Percentiles rank a stretch among this genome's conserved stretches.
phyloP scores from a whole-genome alignment of 768 basidiomycete genomes.

The Obba rivulosa region DNA sequence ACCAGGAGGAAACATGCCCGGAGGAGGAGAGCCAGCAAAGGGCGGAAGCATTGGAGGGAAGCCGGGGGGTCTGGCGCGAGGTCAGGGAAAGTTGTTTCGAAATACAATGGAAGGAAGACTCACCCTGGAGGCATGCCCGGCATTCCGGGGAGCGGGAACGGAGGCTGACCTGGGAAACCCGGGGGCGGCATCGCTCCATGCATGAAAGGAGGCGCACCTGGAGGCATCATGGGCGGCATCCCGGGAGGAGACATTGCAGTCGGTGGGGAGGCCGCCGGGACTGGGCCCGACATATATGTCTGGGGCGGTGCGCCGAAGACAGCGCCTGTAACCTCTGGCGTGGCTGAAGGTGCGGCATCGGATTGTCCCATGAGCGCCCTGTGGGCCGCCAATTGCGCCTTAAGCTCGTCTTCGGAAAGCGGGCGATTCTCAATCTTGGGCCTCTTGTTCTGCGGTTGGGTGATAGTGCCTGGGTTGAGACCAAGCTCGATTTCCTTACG shows the following conservation, averaged over 20 bases:
- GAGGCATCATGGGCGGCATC: conserved; percentile 29
- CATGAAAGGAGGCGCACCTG: conserved; percentile 30
- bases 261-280: conserved; percentile 30
- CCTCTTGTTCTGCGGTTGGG: conserved; percentile 75
- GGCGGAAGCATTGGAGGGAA: conserved; percentile 34
- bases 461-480: conserved; percentile 73
- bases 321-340: conserved; percentile 41
- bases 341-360: conserved; percentile 29
- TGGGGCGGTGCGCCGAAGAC: conserved; percentile 76
- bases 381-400: conserved; percentile 82
- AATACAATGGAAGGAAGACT: conserved; percentile 17
- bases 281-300: conserved; percentile 49
- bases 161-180: conserved; percentile 35
- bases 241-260: conserved; percentile 38
- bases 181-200: conserved; percentile 28
- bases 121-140: conserved; percentile 57
- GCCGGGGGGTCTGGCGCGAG: conserved; percentile 55
- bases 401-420: conserved; percentile 78
- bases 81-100: too few species aligned
- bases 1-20: conserved; percentile 39
- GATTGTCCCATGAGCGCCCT: conserved; percentile 82
- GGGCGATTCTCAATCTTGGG: conserved; percentile 75
- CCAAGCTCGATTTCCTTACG: conserved; percentile 94
- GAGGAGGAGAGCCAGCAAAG: conserved; percentile 32
- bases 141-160: conserved; percentile 37